A percentile compares a stretch with the other conserved stretches of the same genome.
phyloP scores from a whole-genome alignment of 495 filamentous ascomycete species.

The Aspergillus nanangensis region DNA sequence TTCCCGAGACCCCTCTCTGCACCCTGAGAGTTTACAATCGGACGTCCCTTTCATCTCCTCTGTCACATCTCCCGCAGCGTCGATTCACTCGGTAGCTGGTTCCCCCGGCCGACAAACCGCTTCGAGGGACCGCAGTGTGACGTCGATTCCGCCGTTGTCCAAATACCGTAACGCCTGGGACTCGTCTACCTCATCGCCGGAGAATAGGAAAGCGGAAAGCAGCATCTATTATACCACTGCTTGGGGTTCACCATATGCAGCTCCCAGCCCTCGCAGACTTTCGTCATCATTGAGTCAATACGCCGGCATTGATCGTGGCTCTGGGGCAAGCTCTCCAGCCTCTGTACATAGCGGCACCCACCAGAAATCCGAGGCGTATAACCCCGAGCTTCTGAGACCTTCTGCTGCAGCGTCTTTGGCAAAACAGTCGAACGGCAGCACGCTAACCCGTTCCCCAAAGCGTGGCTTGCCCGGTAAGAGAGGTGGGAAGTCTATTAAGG shows the following conservation, averaged over 20 bases:
- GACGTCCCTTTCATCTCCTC: slow-evolving; percentile 27
- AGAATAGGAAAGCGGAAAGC: slow-evolving; percentile 37
- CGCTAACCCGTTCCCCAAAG: slow-evolving; percentile 16
- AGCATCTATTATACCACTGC: slow-evolving; percentile 59
- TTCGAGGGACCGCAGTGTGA: slow-evolving; percentile 22
- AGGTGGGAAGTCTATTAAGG: slow-evolving; percentile 44
- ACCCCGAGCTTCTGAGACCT: slow-evolving; percentile 49
- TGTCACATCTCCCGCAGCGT: slow-evolving; percentile 35
- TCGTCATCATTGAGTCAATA: slow-evolving; percentile 42
- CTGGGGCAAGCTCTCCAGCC: slow-evolving; percentile 33
- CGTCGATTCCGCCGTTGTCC: slow-evolving; percentile 30
- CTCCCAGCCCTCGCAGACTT: slow-evolving; percentile 45
- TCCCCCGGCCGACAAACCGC: no score
- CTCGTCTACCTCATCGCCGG: slow-evolving; percentile 39
- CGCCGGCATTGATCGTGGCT: slow-evolving; percentile 30
- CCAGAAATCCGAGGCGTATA: slow-evolving; percentile 45
- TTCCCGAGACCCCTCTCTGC: slow-evolving; percentile 22
- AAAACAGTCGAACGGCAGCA: slow-evolving; percentile 14
- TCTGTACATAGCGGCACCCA: slow-evolving; percentile 19
- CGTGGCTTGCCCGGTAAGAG: slow-evolving; percentile 25
- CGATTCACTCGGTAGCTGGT: slow-evolving; percentile 32
- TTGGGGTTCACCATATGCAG: slow-evolving; percentile 72
- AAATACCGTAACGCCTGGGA: slow-evolving; percentile 29
- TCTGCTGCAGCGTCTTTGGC: slow-evolving; percentile 20
- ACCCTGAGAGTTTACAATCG: slow-evolving; percentile 30